A percentile compares a stretch with the other conserved stretches of the same genome.
These are phyloP conservation scores for Monotropa hypopitys DNA, from an alignment of 179 eudicot genomes.

Conservation along the genomic window DNA sequence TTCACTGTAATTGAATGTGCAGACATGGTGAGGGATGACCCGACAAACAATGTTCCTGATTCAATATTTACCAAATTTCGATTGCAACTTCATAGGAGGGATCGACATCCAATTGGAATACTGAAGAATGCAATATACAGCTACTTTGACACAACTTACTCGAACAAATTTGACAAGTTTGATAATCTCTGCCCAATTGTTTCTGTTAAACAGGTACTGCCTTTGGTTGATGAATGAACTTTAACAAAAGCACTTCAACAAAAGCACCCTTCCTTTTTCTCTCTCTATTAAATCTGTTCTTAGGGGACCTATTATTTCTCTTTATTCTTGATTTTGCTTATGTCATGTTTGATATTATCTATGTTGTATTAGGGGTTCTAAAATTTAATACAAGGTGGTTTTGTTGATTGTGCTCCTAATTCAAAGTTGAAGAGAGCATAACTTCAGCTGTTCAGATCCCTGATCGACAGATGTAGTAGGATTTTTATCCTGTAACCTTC, in stretches of 20 bases:
- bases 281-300: background rate
- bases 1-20: constrained; percentile 17
- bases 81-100: constrained; percentile 79
- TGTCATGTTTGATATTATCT: background rate
- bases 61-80: constrained; percentile 74
- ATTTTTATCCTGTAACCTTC: background rate
- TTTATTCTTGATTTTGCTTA: background rate
- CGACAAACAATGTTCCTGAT: constrained; percentile 85
- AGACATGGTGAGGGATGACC: constrained; percentile 83
- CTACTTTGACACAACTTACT: constrained; percentile 63
- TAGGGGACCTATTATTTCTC: background rate
- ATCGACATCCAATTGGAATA: constrained; percentile 78
- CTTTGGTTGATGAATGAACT: background rate
- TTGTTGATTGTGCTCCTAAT: background rate
- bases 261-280: background rate
- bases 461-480: background rate
- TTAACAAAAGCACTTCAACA: background rate
- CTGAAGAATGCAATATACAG: constrained; percentile 78
- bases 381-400: background rate
- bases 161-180: constrained; percentile 64
- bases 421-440: background rate
- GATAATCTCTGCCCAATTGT: constrained; percentile 83
- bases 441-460: background rate
- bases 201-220: constrained; percentile 50
- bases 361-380: background rate